Evolutionary conservation across 2,329 filamentous ascomycete genomes (phyloP), one percentile per base, ranked within the genome.

Genomic region (Beauveria varroae): DNA sequence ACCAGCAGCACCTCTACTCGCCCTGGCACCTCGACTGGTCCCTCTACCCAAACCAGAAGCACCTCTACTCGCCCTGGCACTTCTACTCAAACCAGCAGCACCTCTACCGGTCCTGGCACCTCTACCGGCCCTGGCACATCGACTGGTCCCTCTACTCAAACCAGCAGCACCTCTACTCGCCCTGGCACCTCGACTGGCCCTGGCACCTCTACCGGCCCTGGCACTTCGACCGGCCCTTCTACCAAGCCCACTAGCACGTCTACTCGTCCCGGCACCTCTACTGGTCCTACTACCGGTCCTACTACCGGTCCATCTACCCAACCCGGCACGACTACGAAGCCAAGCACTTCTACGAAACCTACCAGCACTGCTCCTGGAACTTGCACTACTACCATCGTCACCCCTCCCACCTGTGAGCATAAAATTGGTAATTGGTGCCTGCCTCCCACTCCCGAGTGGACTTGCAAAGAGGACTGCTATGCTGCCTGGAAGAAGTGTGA

Each of bases 361-460:
- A 65, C 64, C 62, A 69, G 67, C 26, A 74, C 69, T 44, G 34
- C 10, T 65, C 67, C 10, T 62, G 64, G 50, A 57, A 63, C 52
- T 57, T 84, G 81, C 71, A 81, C 77, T 10, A 71, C 75, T 53
- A 82, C 79, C 26, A 69, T 73, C 26, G 74, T 76, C 12, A 69
- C 76, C 26, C 76, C 79, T 10, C 70, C 79, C 53, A 74, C 71
- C 34, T 84, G 81, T 70, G 81, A 84, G 68, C 84, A 81, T 71
- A 73, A 78, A 65, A 79, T 78, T 64, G 82, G 82, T 53, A 77
- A 75, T 63, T 85, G 81, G 81, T 83, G 80, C 68, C 76, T 76
- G 43, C 74, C 74, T 51, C 75, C 79, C 16, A 69, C 84, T 14
- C 81, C 81, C 26, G 71, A 77, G 65, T 85, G 77, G 72, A 68